Conservation (phyloP, 164 flowering plant genomes). For the Vitis amurensis region DNA sequence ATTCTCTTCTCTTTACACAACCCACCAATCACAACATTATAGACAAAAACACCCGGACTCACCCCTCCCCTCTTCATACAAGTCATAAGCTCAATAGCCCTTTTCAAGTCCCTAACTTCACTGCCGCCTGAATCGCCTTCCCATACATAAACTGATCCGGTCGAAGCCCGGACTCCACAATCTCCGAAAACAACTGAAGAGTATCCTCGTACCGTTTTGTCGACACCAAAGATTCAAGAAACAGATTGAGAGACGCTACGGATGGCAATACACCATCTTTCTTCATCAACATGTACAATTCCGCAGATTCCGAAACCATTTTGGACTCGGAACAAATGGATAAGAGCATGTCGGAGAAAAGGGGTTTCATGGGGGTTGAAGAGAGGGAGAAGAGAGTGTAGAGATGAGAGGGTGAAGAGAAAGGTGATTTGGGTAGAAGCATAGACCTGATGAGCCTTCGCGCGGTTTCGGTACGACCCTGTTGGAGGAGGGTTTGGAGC, state of each 20-base stretch:
- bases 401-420: conserved; percentile 40
- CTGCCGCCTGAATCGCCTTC: conserved; percentile 71
- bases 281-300: conserved; percentile 24
- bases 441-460: conserved; percentile 31
- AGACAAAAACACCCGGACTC: conserved; percentile 46
- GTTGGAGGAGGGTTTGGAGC: conserved; percentile 42
- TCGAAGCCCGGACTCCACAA: conserved; percentile 32
- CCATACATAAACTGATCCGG: conserved; percentile 46
- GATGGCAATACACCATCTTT: conserved; percentile 34
- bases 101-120: conserved; percentile 54
- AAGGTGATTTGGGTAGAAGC: conserved; percentile 18
- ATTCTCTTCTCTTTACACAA: conserved; percentile 54
- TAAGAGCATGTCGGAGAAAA: conserved; percentile 30
- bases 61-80: conserved; percentile 40
- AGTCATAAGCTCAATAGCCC: conserved; percentile 39
- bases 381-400: conserved; percentile 24
- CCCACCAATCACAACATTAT: conserved; percentile 63
- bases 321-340: conserved; percentile 34
- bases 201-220: conserved; percentile 20
- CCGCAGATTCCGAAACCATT: conserved; percentile 26
- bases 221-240: conserved; percentile 41
- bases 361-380: conserved; percentile 23
- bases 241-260: conserved; percentile 22
- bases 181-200: conserved; percentile 36
- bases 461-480: conserved; percentile 34